Percentiles rank a stretch among this genome's conserved stretches.
phyloP scores from a whole-genome alignment of 768 basidiomycete genomes.

The Tephrocybe sp. region DNA sequence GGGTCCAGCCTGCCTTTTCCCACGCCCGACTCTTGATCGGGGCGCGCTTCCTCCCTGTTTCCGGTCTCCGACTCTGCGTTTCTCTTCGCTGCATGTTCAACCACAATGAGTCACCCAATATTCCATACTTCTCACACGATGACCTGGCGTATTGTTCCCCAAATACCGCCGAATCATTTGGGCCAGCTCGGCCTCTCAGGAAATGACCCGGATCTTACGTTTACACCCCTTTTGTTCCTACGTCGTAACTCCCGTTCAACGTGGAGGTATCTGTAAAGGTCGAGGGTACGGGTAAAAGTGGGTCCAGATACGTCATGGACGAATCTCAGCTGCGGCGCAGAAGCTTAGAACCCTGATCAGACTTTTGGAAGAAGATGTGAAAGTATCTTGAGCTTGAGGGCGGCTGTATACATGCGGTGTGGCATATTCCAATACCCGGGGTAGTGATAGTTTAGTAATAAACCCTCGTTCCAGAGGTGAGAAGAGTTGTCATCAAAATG shows the following conservation, averaged over 20 bases:
- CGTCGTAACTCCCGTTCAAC: conserved; percentile 8
- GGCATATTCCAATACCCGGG: not conserved
- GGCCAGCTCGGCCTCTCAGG: not conserved
- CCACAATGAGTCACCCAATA: not conserved
- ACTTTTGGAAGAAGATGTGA: not conserved
- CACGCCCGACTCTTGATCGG: conserved; percentile 14
- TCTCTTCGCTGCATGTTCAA: not conserved
- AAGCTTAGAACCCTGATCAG: too few relatives aligned
- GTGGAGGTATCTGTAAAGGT: conserved; percentile 1
- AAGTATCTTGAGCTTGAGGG: not conserved
- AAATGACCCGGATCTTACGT: conserved; percentile 17
- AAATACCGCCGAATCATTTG: not conserved
- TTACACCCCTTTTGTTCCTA: conserved; percentile 14
- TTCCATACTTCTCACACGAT: not conserved
- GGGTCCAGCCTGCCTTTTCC: conserved; percentile 18
- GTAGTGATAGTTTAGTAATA: not conserved
- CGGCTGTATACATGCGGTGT: not conserved
- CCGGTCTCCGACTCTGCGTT: not conserved
- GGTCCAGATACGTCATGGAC: not conserved
- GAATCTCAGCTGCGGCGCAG: not conserved
- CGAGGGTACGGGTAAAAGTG: not conserved
- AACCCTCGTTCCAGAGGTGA: not conserved
- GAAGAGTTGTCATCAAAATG: not conserved
- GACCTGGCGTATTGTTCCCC: not conserved
- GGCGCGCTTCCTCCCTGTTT: conserved; percentile 1